A percentile compares a stretch with the other conserved stretches of the same genome.
These are phyloP conservation scores for Fulvia fulva DNA, from an alignment of 2,329 filamentous ascomycete species.

Conservation along the genomic window DNA sequence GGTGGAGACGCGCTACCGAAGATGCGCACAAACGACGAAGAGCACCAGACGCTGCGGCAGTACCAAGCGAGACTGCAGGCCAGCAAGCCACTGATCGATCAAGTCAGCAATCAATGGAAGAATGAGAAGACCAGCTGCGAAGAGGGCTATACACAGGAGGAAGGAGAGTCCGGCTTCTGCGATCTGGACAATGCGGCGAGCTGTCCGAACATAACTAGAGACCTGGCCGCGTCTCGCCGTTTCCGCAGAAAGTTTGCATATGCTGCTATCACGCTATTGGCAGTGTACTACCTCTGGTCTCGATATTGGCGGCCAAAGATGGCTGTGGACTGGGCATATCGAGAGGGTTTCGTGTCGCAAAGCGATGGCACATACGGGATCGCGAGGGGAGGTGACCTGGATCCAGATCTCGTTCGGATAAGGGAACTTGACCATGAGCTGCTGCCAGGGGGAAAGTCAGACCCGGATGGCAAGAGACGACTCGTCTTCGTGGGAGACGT, in stretches of 20 bases:
- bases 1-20: background rate
- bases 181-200: conserved; percentile 35
- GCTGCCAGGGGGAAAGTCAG: conserved; percentile 31
- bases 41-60: conserved; percentile 1
- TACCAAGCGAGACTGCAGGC: conserved; percentile 5
- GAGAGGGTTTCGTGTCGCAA: conserved; percentile 32
- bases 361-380: conserved; percentile 30
- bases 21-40: background rate
- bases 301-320: conserved; percentile 36
- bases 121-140: conserved; percentile 11
- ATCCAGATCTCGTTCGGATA: conserved; percentile 46
- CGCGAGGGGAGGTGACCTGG: conserved; percentile 23
- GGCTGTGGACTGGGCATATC: conserved; percentile 33
- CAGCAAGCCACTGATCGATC: conserved; percentile 23
- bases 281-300: conserved; percentile 36
- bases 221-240: conserved; percentile 18
- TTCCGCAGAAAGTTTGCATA: conserved; percentile 33
- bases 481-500: conserved; percentile 87
- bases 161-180: conserved; percentile 24
- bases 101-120: conserved; percentile 27
- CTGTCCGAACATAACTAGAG: conserved; percentile 21
- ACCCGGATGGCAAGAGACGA: conserved; percentile 47
- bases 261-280: conserved; percentile 28
- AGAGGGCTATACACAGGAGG: conserved; percentile 13
- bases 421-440: conserved; percentile 44